Base-by-base conservation (phyloP, 1,139 yeast species). In the Yamadazyma membranifaciens region DNA sequence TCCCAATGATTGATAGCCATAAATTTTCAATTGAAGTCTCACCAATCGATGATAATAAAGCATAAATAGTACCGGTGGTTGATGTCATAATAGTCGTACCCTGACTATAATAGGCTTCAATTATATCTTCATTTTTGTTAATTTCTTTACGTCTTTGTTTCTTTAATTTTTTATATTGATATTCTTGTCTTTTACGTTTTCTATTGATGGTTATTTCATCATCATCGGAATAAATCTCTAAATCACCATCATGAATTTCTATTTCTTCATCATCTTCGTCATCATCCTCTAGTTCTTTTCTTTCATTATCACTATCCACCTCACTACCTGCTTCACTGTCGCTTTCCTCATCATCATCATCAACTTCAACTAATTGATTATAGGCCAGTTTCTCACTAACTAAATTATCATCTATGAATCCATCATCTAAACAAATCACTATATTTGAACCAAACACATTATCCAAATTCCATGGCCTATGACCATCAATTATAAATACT, bases 391-490 rank as follows among this genome's bases (percentile, higher is more conserved):
- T 75, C 51, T 82, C 84, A 3, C 61, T 56, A n/a, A 45, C 45
- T 40, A 85, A 59, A 39, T 78, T 80, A 33, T 73, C 75, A 39
- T 81, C 83, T 3, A 88, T 73, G 39, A 67, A 72, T 1, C 96
- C 96, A 58, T 92, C 98, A 56, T 92, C 98, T 45, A 91, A 77
- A 59, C 98, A 92, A 5, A 79, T 72, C 9, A 92, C 80, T 51
- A 81, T 72, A n/a, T 80, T 78, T 2, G 95, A 83, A 2, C 95
- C 96, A 70, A 87, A 91, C 39, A 92, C 59, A 59, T 94, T 94
- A 57, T 91, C 96, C 50, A 94, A 67, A 60, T 89, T 89, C 98
- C 98, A 92, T 2, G 98, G 99, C 48, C 98, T 69, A 49, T 87
- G 95, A 4, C 95, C 92, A 61, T 94, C 99, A 45, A 92, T 73